Evolutionary conservation across 257 asterid genomes (phyloP), one percentile per base, ranked within the genome.

Genomic region (Leptodermis oblonga): DNA sequence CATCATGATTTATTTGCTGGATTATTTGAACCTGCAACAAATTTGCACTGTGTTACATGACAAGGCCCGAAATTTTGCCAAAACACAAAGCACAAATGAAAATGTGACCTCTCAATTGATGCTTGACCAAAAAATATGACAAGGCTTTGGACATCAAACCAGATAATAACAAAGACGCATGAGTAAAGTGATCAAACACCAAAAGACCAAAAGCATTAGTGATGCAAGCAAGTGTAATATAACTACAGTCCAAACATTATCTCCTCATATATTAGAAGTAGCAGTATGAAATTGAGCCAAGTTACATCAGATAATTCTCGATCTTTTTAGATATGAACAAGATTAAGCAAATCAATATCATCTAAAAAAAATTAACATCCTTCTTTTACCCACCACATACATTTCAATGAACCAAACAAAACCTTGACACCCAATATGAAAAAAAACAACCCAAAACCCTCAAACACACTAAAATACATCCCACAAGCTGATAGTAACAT

Each of bases 1-100:
- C 98, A 12, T 90, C 97, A 48, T 93, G 98, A 84, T 88, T 87
- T 74, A 93, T 90, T 80, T 93, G 97, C 84, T 92, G 97, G 77
- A 93, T 93, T 30, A 93, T 87, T 87, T 93, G 97, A 42, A 93
- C 97, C 98, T 92, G 88, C 77, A 82, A 64, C 64, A 36, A 74
- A 54, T 39, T 48, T 15, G 55, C 36, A 67, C 28, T 48, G 62
- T 9, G 62, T 75, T 37, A 72, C 4, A 36, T 14, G 13, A n/a
- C 64, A 28, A 65, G 46, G 64, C 61, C 68, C 31, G 42, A 25
- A 66, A 73, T 33, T 22, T 10, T 13, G 15, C 37, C 52, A 13
- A 28, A 68, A 7, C 1, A 39, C 13, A 2, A 26, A 4, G 15
- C 18, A 65, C 70, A 26, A 17, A 45, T 7, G 18, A 1, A 65